phyloP scores from a whole-genome alignment of 2,329 filamentous ascomycete species.

The Periconia macrospinosa region DNA sequence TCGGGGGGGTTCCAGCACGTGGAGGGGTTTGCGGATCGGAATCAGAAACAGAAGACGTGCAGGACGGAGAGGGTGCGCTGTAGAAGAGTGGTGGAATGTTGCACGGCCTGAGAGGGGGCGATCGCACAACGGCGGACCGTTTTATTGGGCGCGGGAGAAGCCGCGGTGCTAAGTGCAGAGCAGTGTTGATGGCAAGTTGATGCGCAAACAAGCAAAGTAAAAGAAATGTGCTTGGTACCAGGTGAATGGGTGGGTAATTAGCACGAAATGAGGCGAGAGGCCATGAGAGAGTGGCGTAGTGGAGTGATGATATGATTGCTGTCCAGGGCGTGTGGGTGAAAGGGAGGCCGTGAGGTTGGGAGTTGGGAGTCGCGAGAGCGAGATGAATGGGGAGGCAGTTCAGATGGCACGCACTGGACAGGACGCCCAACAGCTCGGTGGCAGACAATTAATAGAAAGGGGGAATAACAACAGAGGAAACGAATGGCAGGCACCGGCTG shows the following conservation, averaged over 20 bases:
- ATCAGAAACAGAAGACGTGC: constrained; percentile 6
- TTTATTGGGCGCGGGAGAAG: background rate
- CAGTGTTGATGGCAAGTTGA: constrained; percentile 7
- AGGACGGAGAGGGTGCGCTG: background rate
- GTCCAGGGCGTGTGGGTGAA: constrained; percentile 12
- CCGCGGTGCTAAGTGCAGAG: background rate
- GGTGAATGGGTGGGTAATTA: too few relatives aligned
- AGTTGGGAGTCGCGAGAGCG: constrained; percentile 12
- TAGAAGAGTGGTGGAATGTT: constrained; percentile 7
- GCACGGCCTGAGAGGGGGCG: constrained; percentile 10
- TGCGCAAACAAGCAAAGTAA: background rate
- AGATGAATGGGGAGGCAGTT: constrained; percentile 18
- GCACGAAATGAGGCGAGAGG: background rate
- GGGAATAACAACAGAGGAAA: constrained; percentile 15
- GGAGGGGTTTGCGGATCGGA: constrained; percentile 7
- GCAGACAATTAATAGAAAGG: constrained; percentile 24
- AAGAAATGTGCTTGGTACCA: background rate
- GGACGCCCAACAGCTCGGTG: constrained; percentile 27
- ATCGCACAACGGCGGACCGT: constrained; percentile 5
- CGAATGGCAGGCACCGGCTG: constrained; percentile 21
- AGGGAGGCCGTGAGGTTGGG: constrained; percentile 9
- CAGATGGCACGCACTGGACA: constrained; percentile 17
- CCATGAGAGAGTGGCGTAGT: background rate
- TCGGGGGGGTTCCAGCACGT: background rate
- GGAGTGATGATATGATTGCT: background rate